phyloP scores from a whole-genome alignment of 306 rosid species.

The Chamaecrista fasciculata region DNA sequence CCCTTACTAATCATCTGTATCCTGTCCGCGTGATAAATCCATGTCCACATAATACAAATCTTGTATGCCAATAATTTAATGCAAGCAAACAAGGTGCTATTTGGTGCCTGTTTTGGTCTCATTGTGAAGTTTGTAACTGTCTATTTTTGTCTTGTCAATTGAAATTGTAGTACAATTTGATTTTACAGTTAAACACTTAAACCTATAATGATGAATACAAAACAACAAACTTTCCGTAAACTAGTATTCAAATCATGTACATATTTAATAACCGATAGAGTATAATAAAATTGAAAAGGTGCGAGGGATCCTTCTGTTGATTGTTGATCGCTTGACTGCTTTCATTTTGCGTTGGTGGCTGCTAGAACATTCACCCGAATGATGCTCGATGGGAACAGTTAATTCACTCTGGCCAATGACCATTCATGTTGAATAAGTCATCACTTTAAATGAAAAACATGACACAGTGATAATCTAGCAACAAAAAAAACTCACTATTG shows the following conservation, averaged over 20 bases:
- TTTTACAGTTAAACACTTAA: too few species aligned
- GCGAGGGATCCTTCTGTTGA: too few species aligned
- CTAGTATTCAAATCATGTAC: too few species aligned
- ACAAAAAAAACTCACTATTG: too few species aligned
- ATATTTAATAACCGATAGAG: too few species aligned
- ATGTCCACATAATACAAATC: constrained; percentile 27
- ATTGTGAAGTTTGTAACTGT: not conserved
- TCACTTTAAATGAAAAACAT: not conserved
- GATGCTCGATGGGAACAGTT: not conserved
- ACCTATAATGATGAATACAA: too few species aligned
- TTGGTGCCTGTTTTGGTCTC: not conserved
- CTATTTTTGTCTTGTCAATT: too few species aligned
- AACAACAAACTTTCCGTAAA: too few species aligned
- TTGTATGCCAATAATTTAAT: constrained; percentile 29
- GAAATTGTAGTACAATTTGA: too few species aligned
- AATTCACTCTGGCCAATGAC: not conserved
- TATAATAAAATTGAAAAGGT: not conserved
- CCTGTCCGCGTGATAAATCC: constrained; percentile 20
- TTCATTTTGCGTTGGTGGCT: too few species aligned
- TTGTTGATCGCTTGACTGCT: too few species aligned
- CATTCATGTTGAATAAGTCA: not conserved
- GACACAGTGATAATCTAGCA: not conserved
- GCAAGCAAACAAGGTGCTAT: constrained; percentile 11
- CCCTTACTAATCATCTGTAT: constrained; percentile 15
- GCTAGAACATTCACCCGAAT: too few species aligned